A percentile compares a stretch with the other conserved stretches of the same genome.
These are phyloP conservation scores for Monilinia aucupariae DNA, from an alignment of 2,329 filamentous ascomycete genomes.

Conservation along the genomic window DNA sequence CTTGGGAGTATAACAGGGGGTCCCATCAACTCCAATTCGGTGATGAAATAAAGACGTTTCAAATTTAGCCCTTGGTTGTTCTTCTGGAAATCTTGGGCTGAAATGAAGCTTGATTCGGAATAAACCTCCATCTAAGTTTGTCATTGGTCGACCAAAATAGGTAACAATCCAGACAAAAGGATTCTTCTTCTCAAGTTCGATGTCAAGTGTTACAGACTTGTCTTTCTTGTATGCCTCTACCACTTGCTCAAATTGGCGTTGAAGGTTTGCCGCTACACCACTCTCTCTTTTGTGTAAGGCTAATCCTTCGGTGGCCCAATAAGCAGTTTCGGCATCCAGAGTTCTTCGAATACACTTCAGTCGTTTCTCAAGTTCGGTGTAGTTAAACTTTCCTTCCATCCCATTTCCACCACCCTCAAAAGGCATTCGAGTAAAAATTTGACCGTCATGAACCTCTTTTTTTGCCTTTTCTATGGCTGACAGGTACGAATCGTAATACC, in stretches of 20 bases:
- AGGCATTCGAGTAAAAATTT: constrained; percentile 72
- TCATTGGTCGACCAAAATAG: constrained; percentile 88
- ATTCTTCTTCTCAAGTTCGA: constrained; percentile 73
- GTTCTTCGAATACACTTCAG: constrained; percentile 62
- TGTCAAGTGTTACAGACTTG: constrained; percentile 64
- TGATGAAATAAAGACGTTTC: constrained; percentile 84
- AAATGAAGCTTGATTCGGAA: constrained; percentile 76
- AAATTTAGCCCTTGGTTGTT: constrained; percentile 79
- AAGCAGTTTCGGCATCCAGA: constrained; percentile 64
- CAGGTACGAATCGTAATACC: constrained; percentile 91
- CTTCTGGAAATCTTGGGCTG: constrained; percentile 79
- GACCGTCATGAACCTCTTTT: constrained; percentile 56
- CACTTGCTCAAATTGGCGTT: constrained; percentile 80
- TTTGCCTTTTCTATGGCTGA: constrained; percentile 61
- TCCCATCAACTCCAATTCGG: constrained; percentile 72
- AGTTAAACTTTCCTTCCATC: constrained; percentile 86
- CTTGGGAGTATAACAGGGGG: constrained; percentile 73
- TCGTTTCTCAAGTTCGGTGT: constrained; percentile 64
- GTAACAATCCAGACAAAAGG: constrained; percentile 86
- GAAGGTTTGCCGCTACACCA: constrained; percentile 74
- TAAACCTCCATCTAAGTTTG: constrained; percentile 84
- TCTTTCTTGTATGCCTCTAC: constrained; percentile 66
- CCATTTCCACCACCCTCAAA: constrained; percentile 73
- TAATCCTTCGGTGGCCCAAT: constrained; percentile 67
- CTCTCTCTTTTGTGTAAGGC: constrained; percentile 58